A percentile compares a stretch with the other conserved stretches of the same genome.
Evolutionary conservation across 345 rosid species (phyloP).

Genomic region (Eucalyptus pumila): DNA sequence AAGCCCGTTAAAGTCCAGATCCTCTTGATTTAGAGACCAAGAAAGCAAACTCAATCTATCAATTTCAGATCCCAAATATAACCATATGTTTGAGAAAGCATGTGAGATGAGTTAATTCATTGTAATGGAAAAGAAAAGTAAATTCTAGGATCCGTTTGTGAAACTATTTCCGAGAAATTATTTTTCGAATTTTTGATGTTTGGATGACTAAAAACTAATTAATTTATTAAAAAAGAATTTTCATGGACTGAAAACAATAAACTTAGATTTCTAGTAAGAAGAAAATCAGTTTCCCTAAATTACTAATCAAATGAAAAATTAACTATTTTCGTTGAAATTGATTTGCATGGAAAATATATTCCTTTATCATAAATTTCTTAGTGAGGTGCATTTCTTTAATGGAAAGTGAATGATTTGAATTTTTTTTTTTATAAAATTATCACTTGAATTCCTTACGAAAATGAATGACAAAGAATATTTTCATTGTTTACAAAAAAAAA

Average conservation of each 20-base stretch:
- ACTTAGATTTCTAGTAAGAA: background rate
- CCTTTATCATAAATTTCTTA: too few species aligned
- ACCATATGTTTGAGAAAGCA: background rate
- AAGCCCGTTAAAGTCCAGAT: background rate
- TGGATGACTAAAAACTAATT: too few species aligned
- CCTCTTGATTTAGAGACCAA: background rate
- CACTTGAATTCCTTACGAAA: too few species aligned
- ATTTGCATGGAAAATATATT: background rate
- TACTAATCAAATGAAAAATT: background rate
- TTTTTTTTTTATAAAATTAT: too few species aligned
- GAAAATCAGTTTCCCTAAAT: background rate
- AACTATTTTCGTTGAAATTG: background rate
- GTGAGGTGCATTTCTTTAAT: too few species aligned
- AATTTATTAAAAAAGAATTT: too few species aligned
- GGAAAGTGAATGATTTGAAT: too few species aligned
- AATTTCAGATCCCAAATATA: background rate
- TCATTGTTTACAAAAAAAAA: too few species aligned
- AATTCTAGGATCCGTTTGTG: background rate
- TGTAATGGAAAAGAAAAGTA: background rate
- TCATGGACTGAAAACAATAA: too few species aligned
- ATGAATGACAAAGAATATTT: too few species aligned
- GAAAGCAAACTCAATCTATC: background rate
- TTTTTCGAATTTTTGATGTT: too few species aligned
- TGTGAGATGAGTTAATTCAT: background rate
- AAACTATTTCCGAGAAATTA: too few species aligned